These are phyloP conservation scores for Lichtheimia hyalospora DNA, from an alignment of 371 early-diverging fungal species.

Conservation along the genomic window DNA sequence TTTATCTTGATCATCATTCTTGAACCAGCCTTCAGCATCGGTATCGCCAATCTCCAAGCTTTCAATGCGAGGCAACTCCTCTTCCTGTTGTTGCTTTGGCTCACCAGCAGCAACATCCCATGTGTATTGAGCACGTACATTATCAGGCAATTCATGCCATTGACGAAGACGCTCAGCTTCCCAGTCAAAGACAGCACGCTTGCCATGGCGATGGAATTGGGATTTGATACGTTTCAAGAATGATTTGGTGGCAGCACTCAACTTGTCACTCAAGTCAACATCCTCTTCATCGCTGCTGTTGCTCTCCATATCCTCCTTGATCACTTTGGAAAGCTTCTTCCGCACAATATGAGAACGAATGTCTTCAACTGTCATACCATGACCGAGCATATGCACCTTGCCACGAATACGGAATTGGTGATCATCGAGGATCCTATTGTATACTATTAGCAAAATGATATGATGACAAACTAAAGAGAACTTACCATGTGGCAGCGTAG, in stretches of 20 bases:
- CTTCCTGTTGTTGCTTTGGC: slow-evolving; percentile 11
- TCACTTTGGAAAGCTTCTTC: slow-evolving; percentile 9
- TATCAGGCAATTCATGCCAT: slow-evolving; percentile 23
- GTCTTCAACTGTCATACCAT: slow-evolving; percentile 3
- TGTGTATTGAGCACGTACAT: slow-evolving; percentile 25
- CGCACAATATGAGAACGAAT: slow-evolving; percentile 16
- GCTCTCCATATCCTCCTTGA: background rate
- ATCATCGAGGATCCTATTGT: background rate
- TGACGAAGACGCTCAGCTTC: slow-evolving; percentile 30
- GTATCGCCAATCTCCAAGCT: slow-evolving; percentile 16
- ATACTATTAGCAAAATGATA: background rate
- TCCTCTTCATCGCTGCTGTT: slow-evolving; percentile 5
- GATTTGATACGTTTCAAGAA: slow-evolving; percentile 19
- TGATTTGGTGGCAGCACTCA: slow-evolving; percentile 17
- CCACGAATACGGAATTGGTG: slow-evolving; percentile 31
- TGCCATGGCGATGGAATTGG: slow-evolving; percentile 5
- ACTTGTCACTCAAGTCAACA: slow-evolving; percentile 4
- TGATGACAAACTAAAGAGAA: background rate
- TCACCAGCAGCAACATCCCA: slow-evolving; percentile 21
- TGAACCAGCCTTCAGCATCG: slow-evolving; percentile 16
- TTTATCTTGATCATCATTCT: slow-evolving; percentile 19
- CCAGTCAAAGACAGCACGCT: slow-evolving; percentile 25
- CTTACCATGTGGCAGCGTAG: slow-evolving; percentile 25
- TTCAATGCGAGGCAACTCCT: slow-evolving; percentile 3
- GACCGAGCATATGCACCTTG: slow-evolving; percentile 10